These are phyloP conservation scores for Aspergillus neoniger DNA, from an alignment of 2,329 filamentous ascomycete genomes.

Conservation along the genomic window DNA sequence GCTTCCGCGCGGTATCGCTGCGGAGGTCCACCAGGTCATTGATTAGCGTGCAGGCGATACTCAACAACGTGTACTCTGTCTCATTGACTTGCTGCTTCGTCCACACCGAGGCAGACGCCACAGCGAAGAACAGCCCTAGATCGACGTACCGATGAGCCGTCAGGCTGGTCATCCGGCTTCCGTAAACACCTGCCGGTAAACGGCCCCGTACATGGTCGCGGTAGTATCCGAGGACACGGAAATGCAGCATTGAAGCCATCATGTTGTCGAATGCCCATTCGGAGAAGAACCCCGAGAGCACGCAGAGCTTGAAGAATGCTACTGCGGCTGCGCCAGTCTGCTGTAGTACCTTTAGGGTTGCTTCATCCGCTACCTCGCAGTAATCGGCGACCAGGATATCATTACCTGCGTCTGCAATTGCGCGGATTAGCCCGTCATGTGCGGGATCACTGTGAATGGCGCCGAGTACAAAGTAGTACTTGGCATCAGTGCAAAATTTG, in stretches of 20 bases:
- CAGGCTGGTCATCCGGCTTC: conserved; percentile 23
- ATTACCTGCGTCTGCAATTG: conserved; percentile 27
- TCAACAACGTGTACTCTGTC: conserved; percentile 11
- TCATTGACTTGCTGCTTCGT: conserved; percentile 15
- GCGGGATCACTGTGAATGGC: conserved; percentile 44
- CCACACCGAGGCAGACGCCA: conserved; percentile 21
- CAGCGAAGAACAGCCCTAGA: conserved; percentile 17
- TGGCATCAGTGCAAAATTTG: conserved; percentile 27
- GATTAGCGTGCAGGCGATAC: conserved; percentile 17
- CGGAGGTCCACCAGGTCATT: conserved; percentile 25
- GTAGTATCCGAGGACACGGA: conserved; percentile 24
- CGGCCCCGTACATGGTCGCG: conserved; percentile 18
- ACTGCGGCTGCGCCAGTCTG: conserved; percentile 21
- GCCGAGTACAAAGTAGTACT: conserved; percentile 73
- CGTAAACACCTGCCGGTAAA: conserved; percentile 19
- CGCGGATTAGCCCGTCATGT: conserved; percentile 20
- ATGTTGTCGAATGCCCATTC: conserved; percentile 20
- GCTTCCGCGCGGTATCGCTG: conserved; percentile 23
- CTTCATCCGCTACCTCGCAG: conserved; percentile 13
- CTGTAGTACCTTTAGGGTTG: conserved; percentile 19
- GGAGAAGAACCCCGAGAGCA: conserved; percentile 14
- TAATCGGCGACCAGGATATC: conserved; percentile 17
- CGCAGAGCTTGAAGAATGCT: conserved; percentile 25
- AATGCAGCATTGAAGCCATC: conserved; percentile 21
- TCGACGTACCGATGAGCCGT: conserved; percentile 22